Conservation (phyloP, 2,329 filamentous ascomycete genomes). For the Botrytis byssoidea region DNA sequence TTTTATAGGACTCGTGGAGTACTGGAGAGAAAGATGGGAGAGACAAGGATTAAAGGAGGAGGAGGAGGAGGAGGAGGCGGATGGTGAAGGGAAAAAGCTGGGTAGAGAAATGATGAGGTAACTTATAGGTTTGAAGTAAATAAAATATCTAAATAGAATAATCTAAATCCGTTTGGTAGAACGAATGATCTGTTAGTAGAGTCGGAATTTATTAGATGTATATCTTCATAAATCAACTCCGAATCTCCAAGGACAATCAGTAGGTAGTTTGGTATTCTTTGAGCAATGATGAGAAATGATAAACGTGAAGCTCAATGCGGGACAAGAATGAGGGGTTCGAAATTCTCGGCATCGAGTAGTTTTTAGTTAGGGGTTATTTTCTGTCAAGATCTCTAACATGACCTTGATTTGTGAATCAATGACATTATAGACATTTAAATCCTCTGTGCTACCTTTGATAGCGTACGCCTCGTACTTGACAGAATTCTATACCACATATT, state of each 20-base stretch:
- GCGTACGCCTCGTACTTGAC: neutral
- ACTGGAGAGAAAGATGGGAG: conserved; percentile 7
- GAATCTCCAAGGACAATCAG: neutral
- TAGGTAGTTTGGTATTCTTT: neutral
- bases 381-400: neutral
- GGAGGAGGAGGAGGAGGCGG: neutral
- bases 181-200: neutral
- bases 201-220: neutral
- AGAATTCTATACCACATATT: neutral
- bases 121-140: neutral
- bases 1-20: conserved; percentile 1
- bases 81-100: neutral
- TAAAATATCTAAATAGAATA: too few relatives aligned
- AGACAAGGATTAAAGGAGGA: conserved; percentile 8
- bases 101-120: neutral
- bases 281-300: neutral
- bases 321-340: conserved; percentile 16
- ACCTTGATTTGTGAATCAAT: neutral
- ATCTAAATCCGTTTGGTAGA: neutral
- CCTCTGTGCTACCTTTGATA: neutral
- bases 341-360: neutral
- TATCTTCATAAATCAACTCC: neutral
- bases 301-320: conserved; percentile 9
- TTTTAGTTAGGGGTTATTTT: neutral
- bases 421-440: neutral